Base-by-base conservation (phyloP, 1,139 yeast genomes). In the Yamadazyma conglobata region DNA sequence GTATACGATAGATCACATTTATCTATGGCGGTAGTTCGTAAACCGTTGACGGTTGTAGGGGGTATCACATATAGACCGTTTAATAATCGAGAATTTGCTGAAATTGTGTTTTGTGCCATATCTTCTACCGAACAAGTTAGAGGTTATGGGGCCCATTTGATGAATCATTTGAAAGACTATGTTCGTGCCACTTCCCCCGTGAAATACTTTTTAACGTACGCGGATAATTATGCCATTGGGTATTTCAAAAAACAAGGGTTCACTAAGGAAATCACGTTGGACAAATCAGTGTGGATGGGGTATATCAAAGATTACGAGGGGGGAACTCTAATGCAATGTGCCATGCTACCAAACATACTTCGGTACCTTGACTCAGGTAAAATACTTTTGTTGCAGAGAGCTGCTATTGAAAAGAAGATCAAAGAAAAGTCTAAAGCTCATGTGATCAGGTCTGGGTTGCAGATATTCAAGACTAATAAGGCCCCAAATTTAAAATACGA, bases 241-340 rank as follows among this genome's bases (percentile, higher is more conserved):
- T 91, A 91, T 57, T 91, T 91, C 69, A 89, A 89, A 51, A 91
- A 91, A 54, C 99, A 91, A 58, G 99, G 99, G 1, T 91, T 91
- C 58, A 89, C 97, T 15, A 93, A 91, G 53, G 97, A 91, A 40
- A 84, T 91, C 27, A 73, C 95, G 4, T 68, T 91, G 30, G 93
- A 89, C 30, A 83, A 81, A 46, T 76, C 79, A 25, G 72, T 82
- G 22, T 91, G 99, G 99, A 87, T 88, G 93, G 99, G 99, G 5
- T 91, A 91, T 56, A 91, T 91, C 52, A 91, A 93, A 58, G 98
- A 91, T 64, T 91, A 91, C 56, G 99, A 91, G 62, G 99, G 99
- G 21, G 98, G 98, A 47, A 93, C 98, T 0, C 65, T 91, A 39
- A 91, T 91, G 97, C 97, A 93, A 58, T 93, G 98, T 54, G 66